Evolutionary conservation across 352 stramenopile species (phyloP).

Genomic region (Phytopythium oedochilum): DNA sequence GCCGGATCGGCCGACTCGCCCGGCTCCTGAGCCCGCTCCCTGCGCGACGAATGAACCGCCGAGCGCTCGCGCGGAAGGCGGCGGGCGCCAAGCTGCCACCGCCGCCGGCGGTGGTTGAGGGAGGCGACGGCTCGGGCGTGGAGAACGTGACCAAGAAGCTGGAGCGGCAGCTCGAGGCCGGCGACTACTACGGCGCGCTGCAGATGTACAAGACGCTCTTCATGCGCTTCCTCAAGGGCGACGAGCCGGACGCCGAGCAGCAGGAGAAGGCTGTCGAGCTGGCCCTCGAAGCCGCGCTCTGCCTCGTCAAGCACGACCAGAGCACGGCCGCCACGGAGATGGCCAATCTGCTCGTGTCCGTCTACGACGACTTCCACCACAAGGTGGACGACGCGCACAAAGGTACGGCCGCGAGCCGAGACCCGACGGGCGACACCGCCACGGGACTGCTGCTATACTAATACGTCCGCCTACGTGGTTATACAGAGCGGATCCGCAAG

Average conservation of each 20-base stretch:
- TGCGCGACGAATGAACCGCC: constrained; percentile 54
- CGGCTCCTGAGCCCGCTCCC: too few species aligned
- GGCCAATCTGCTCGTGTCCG: constrained; percentile 69
- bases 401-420: constrained; percentile 13
- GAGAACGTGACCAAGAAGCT: constrained; percentile 81
- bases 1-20: too few species aligned
- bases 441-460: not conserved
- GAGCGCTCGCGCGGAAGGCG: constrained; percentile 61
- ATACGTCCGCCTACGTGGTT: not conserved
- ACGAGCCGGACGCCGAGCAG: constrained; percentile 38
- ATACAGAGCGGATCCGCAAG: constrained; percentile 41
- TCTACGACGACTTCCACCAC: constrained; percentile 67
- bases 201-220: constrained; percentile 92
- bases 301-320: constrained; percentile 68
- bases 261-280: constrained; percentile 63
- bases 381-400: constrained; percentile 70
- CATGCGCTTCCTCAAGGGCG: constrained; percentile 80
- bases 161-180: constrained; percentile 58
- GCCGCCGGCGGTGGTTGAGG: constrained; percentile 9
- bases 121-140: constrained; percentile 42
- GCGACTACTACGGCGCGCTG: constrained; percentile 83
- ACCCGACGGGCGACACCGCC: too few species aligned
- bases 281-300: constrained; percentile 58
- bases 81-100: constrained; percentile 36
- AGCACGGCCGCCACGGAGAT: constrained; percentile 78